phyloP scores from a whole-genome alignment of 2,329 filamentous ascomycete species.

The Aspergillus phoenicis region DNA sequence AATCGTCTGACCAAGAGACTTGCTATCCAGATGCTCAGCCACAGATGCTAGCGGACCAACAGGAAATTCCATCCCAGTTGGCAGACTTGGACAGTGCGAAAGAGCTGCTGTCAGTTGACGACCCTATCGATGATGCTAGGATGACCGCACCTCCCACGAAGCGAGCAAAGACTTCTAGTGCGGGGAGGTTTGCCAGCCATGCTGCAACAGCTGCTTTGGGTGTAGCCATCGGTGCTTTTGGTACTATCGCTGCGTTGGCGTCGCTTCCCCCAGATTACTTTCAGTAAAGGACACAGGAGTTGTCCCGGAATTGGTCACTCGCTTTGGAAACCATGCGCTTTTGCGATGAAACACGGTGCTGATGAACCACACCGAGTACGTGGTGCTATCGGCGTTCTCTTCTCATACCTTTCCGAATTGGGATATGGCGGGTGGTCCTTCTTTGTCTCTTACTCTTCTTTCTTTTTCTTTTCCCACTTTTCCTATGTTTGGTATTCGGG shows the following conservation, averaged over 20 bases:
- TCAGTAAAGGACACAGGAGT: conserved; percentile 23
- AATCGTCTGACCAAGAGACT: conserved; percentile 9
- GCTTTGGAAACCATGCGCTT: conserved; percentile 1
- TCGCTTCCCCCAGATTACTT: conserved; percentile 49
- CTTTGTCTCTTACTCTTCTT: conserved; percentile 6
- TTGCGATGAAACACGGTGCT: conserved; percentile 3
- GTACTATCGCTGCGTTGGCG: conserved; percentile 44
- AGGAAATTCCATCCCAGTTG: conserved; percentile 13
- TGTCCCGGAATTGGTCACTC: conserved; percentile 5
- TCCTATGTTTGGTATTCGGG: not conserved
- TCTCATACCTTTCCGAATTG: conserved; percentile 4
- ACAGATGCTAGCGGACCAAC: conserved; percentile 14
- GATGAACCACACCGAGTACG: not conserved
- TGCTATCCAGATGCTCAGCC: conserved; percentile 32
- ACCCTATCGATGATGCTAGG: conserved; percentile 17
- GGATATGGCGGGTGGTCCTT: not conserved
- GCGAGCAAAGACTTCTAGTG: conserved; percentile 28
- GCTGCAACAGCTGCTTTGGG: conserved; percentile 44
- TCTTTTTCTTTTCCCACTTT: not conserved
- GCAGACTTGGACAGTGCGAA: conserved; percentile 6
- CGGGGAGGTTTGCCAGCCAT: conserved; percentile 36
- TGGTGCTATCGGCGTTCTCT: conserved; percentile 9
- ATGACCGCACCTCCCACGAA: conserved; percentile 31
- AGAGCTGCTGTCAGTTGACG: conserved; percentile 13
- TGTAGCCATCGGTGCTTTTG: conserved; percentile 45